Evolutionary conservation across 2,329 filamentous ascomycete species (phyloP).

Genomic region (Fusarium sp.): DNA sequence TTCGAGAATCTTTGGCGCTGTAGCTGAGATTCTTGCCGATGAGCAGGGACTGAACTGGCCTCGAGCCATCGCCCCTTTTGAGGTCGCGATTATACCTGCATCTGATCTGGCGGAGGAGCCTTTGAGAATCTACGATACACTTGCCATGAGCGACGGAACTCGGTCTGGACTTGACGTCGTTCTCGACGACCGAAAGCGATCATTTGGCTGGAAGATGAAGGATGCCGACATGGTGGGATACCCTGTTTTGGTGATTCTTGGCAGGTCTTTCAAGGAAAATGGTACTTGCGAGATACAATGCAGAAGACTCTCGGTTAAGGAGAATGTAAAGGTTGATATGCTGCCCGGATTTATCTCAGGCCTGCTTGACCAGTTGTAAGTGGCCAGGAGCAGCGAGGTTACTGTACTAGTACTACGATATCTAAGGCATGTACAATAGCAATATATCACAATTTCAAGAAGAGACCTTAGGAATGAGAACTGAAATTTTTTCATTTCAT

Average conservation of each 20-base stretch:
- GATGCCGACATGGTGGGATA: constrained; percentile 94
- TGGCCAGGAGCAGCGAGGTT: neutral
- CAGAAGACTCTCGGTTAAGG: constrained; percentile 72
- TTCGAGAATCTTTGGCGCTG: constrained; percentile 87
- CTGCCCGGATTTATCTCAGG: constrained; percentile 60
- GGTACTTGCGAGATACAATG: constrained; percentile 83
- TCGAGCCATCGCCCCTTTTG: constrained; percentile 84
- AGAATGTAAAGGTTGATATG: constrained; percentile 65
- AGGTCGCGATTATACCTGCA: constrained; percentile 74
- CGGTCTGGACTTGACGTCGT: constrained; percentile 68
- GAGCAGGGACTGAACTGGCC: constrained; percentile 88
- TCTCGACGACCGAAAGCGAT: constrained; percentile 78
- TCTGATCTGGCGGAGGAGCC: constrained; percentile 62
- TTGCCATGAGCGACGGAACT: constrained; percentile 53
- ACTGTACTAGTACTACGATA: neutral
- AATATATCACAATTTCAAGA: neutral
- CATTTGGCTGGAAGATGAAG: constrained; percentile 85
- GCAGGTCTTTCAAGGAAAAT: constrained; percentile 73
- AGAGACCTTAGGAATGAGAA: neutral
- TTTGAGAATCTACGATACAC: constrained; percentile 71
- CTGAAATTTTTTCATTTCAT: neutral
- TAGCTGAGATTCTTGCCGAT: constrained; percentile 82
- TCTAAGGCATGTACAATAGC: constrained; percentile 17
- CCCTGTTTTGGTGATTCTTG: constrained; percentile 84
- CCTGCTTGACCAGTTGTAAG: constrained; percentile 63